phyloP scores from a whole-genome alignment of 352 stramenopile species.

The Globisporangium ultimum region DNA sequence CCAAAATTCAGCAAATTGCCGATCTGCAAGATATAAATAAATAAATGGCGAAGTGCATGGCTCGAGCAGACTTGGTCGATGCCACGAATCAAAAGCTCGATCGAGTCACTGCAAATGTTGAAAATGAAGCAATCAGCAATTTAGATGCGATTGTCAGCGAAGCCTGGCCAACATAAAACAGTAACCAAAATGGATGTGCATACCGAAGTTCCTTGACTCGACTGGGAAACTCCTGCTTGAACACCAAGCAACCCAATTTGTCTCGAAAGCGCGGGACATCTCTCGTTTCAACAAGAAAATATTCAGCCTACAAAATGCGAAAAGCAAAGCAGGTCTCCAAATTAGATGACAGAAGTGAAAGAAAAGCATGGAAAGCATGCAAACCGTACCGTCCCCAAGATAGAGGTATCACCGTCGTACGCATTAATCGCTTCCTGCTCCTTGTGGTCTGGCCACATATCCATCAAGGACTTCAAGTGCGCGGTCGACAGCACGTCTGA shows the following conservation, averaged over 20 bases:
- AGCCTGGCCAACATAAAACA: too few relatives aligned
- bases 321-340: not conserved
- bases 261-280: conserved; percentile 68
- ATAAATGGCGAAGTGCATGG: conserved; percentile 65
- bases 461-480: conserved; percentile 77
- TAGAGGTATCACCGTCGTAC: conserved; percentile 56
- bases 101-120: conserved; percentile 38
- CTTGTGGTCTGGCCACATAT: conserved; percentile 80
- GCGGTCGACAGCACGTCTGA: conserved; percentile 68
- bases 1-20: conserved; percentile 56
- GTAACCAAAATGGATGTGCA: not conserved
- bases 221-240: conserved; percentile 82
- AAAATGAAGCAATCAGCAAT: conserved; percentile 4
- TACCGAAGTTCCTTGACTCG: conserved; percentile 65
- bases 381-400: conserved; percentile 41
- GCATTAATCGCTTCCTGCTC: conserved; percentile 69
- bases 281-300: conserved; percentile 74
- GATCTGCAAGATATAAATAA: conserved; percentile 82
- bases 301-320: conserved; percentile 39
- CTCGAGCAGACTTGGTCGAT: conserved; percentile 82
- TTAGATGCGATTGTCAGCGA: too few relatives aligned
- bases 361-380: not conserved
- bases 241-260: conserved; percentile 72
- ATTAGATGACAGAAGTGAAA: too few relatives aligned
- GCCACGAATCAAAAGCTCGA: conserved; percentile 71